phyloP scores from a whole-genome alignment of 345 rosid species.

The Leavenworthia alabamica region DNA sequence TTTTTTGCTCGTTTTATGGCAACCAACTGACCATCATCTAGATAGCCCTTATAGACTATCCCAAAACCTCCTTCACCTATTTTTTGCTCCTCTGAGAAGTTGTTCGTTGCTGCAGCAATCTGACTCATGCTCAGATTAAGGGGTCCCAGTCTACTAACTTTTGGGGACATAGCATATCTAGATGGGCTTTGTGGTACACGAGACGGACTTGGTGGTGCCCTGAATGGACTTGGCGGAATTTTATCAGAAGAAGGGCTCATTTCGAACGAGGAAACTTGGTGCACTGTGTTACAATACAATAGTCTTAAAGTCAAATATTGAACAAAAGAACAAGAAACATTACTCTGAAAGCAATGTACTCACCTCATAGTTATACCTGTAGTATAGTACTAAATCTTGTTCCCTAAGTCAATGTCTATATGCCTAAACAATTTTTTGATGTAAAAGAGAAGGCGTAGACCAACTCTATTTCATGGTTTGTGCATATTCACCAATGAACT shows the following conservation, averaged over 20 bases:
- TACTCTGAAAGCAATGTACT: neutral
- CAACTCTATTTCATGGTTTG: too few species aligned
- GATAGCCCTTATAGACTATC: conserved; percentile 65
- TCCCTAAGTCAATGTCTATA: too few species aligned
- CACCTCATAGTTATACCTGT: neutral
- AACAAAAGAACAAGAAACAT: neutral
- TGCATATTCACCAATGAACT: too few species aligned
- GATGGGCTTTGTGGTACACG: conserved; percentile 88
- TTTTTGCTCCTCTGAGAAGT: conserved; percentile 52
- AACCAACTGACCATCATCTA: conserved; percentile 65
- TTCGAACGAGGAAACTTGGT: conserved; percentile 49
- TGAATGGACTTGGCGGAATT: conserved; percentile 37
- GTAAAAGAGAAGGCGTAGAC: neutral
- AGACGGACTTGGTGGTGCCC: conserved; percentile 48
- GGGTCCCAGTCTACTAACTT: conserved; percentile 59
- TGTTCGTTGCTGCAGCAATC: conserved; percentile 55
- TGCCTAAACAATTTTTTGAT: neutral
- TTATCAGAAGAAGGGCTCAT: conserved; percentile 51
- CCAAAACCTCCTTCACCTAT: conserved; percentile 98
- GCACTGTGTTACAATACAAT: conserved; percentile 38
- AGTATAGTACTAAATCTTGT: neutral
- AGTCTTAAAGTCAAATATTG: conserved; percentile 12
- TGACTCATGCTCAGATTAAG: conserved; percentile 54
- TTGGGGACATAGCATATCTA: conserved; percentile 65
- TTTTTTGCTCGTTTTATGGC: conserved; percentile 97